phyloP scores from a whole-genome alignment of 2,329 filamentous ascomycete species.

The Bipolaris gigantea region DNA sequence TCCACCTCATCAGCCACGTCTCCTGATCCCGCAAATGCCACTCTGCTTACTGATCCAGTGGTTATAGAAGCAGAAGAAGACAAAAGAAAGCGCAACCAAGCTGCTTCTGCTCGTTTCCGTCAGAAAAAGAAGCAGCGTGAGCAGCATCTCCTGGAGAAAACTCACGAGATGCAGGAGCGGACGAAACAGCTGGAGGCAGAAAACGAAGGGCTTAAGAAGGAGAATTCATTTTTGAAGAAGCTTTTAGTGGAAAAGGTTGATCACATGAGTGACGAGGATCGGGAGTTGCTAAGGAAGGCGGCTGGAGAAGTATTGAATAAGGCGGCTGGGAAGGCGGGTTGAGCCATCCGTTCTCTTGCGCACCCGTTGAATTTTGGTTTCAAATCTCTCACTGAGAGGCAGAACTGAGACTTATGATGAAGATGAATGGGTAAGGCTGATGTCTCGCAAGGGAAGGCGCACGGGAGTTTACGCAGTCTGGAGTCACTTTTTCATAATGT shows the following conservation, averaged over 20 bases:
- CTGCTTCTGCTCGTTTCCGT: slow-evolving; percentile 83
- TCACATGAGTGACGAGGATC: slow-evolving; percentile 45
- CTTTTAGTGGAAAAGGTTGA: slow-evolving; percentile 43
- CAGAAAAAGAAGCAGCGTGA: slow-evolving; percentile 97
- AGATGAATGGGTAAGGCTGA: neutral
- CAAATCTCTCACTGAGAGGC: neutral
- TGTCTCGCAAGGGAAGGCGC: neutral
- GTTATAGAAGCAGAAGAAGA: slow-evolving; percentile 72
- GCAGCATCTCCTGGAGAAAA: slow-evolving; percentile 63
- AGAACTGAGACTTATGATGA: neutral
- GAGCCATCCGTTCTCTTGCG: neutral
- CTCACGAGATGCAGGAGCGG: slow-evolving; percentile 77
- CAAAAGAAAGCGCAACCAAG: slow-evolving; percentile 85
- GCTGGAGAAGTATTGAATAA: slow-evolving; percentile 23
- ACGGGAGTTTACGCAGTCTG: neutral
- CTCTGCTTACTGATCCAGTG: slow-evolving; percentile 26
- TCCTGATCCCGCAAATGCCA: slow-evolving; percentile 22
- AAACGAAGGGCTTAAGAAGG: slow-evolving; percentile 44
- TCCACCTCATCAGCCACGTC: slow-evolving; percentile 31
- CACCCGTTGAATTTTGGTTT: neutral
- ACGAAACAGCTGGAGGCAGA: slow-evolving; percentile 68
- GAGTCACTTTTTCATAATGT: neutral
- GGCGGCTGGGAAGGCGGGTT: neutral
- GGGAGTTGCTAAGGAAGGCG: slow-evolving; percentile 31
- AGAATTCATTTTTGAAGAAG: slow-evolving; percentile 47